Conservation (phyloP, 108 stramenopile species). For the Seminavis robusta region DNA sequence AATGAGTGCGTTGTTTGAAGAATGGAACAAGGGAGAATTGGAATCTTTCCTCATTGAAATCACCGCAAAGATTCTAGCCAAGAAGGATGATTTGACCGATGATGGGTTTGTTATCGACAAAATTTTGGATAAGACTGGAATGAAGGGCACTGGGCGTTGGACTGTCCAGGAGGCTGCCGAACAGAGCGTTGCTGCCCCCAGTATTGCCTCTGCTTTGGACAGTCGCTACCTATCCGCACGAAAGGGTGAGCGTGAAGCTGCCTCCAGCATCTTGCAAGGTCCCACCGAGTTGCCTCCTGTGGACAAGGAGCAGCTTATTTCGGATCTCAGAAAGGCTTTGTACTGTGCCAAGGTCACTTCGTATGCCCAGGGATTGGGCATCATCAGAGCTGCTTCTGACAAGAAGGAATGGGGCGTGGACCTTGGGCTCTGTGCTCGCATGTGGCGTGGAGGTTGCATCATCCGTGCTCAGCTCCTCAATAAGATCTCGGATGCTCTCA, state of each 20-base stretch:
- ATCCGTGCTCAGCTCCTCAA: constrained; percentile 92
- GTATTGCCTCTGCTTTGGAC: constrained; percentile 95
- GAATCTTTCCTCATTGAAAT: constrained; percentile 97
- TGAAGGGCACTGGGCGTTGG: constrained; percentile 99
- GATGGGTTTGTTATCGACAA: constrained; percentile 86
- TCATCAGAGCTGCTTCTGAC: constrained; percentile 89
- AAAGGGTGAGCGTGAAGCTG: constrained; percentile 90
- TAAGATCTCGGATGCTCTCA: constrained; percentile 90
- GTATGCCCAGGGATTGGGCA: constrained; percentile 95
- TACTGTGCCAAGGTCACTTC: constrained; percentile 96
- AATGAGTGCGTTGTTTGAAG: constrained; percentile 84
- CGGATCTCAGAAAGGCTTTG: constrained; percentile 89
- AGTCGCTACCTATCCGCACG: constrained; percentile 87
- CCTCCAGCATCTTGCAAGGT: constrained; percentile 78
- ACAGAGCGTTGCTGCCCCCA: constrained; percentile 91
- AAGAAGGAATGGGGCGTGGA: constrained; percentile 90
- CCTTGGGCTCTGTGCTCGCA: constrained; percentile 88
- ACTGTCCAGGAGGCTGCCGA: constrained; percentile 99
- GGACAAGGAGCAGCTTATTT: constrained; percentile 85
- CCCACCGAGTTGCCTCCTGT: constrained; percentile 76
- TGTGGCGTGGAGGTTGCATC: constrained; percentile 99
- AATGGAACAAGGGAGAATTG: constrained; percentile 91
- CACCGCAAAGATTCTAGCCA: constrained; percentile 87
- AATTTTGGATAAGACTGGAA: constrained; percentile 97
- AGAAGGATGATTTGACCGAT: constrained; percentile 74